Base-by-base conservation (phyloP, 306 rosid genomes). In the Rosa persica region DNA sequence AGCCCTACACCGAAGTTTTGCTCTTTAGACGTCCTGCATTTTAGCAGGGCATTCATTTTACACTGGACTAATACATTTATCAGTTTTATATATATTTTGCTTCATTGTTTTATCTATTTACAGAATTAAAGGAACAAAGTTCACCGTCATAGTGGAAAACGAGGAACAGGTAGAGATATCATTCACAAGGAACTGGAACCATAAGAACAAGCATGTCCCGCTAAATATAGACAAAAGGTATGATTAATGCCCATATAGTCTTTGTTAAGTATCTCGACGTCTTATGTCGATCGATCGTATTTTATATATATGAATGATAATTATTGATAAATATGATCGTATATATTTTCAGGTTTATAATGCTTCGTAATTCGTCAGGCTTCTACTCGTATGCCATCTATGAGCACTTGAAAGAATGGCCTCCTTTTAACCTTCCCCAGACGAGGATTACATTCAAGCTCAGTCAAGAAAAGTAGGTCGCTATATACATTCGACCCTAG, bases 111-210 rank as follows among this genome's bases (percentile, higher is more conserved):
- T 57, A 7, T 57, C 42, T 0, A 12, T 49, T 62, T 55, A 80
- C 89, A 94, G 98, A 81, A 90, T 94, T 66, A 82, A 82, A 27
- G 94, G 90, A 66, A 92, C 85, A 20, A 48, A 71, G 44, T 92
- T 94, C 73, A 43, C 76, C 48, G 93, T 94, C 16, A 47, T 92
- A 62, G 90, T 94, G 78, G 92, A 92, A 85, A 86, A 40, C 58
- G 93, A 94, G 78, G 92, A 92, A 70, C 96, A 92, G 77, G 92
- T 94, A 77, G 98, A 94, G 87, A 67, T 94, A 70, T 94, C 98
- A 49, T 94, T 94, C 89, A 77, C 87, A 11, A 89, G 96, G 83
- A 82, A 81, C 3, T 94, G 98, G 98, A 90, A 94, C 64, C 38
- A 61, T 36, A 78, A 85, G 77, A 89, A 88, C 81, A 78, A 88